Evolutionary conservation across 805 yeast species (phyloP).

Genomic region (Candida berthetii): DNA sequence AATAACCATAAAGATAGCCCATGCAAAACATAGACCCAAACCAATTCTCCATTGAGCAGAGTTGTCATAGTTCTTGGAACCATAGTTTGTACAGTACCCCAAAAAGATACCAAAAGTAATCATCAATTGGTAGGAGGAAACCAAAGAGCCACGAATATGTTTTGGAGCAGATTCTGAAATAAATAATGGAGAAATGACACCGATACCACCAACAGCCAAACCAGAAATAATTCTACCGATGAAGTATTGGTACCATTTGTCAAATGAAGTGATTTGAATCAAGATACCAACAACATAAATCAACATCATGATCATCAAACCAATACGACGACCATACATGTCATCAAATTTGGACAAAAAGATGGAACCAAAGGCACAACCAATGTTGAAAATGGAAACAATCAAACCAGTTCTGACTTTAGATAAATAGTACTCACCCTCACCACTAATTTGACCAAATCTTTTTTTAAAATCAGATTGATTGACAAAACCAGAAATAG

Average conservation of each 20-base stretch:
- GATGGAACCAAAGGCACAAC: conserved; percentile 72
- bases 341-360: conserved; percentile 55
- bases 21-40: conserved; percentile 47
- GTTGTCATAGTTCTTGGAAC: conserved; percentile 52
- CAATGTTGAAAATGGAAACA: conserved; percentile 61
- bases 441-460: conserved; percentile 43
- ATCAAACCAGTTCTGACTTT: conserved; percentile 51
- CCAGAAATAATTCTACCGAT: conserved; percentile 71
- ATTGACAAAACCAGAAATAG: conserved; percentile 67
- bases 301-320: conserved; percentile 54
- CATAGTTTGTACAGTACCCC: conserved; percentile 70
- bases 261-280: conserved; percentile 50
- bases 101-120: conserved; percentile 68
- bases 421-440: conserved; percentile 41
- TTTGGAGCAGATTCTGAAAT: conserved; percentile 70
- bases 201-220: conserved; percentile 69
- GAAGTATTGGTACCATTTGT: conserved; percentile 64
- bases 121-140: conserved; percentile 64
- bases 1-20: conserved; percentile 32
- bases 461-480: conserved; percentile 45
- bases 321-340: conserved; percentile 57
- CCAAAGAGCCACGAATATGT: conserved; percentile 64
- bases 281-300: conserved; percentile 63
- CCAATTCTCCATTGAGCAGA: conserved; percentile 78
- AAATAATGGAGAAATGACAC: conserved; percentile 71